Base-by-base conservation (phyloP, 345 rosid genomes). In the Draba incana region DNA sequence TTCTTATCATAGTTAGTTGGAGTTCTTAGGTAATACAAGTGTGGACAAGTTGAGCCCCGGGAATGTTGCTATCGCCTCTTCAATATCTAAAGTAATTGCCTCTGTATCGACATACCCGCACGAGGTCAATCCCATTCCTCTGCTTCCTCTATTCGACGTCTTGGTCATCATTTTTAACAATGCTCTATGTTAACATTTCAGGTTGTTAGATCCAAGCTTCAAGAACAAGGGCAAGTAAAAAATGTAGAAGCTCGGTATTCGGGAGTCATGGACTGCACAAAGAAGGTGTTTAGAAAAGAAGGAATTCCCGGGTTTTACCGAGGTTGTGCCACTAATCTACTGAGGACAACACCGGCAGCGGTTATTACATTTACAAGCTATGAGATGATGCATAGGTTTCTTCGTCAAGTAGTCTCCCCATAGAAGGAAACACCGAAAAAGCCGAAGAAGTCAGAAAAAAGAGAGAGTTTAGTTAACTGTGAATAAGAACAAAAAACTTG, bases 261-360 rank as follows among this genome's bases (percentile, higher is more conserved):
- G 1, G 88, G 93, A 1, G 84, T 84, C 0, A 39, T 82, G 42
- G 97, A 87, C 70, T 89, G 91, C 61, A 48, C 85, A 25, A 87
- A 75, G 81, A 83, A 35, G 10, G 39, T 35, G 39, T 79, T 81
- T 60, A 68, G 2, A 23, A 81, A 80, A 74, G 86, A 89, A 70
- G 85, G 88, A 43, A 16, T 84, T 33, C 71, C 75, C 5, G 85
- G 88, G 8, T 84, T 84, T 72, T 84, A 86, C 69, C 88, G 92
- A n/a, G 92, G 92, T 24, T 86, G 84, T 59, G 92, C 82, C 5
- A 84, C 92, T 9, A 86, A 84, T 57, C 75, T 84, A 14, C 14
- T 86, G 65, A 78, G 89, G 79, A 35, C 39, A 35, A 35, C 39
- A 8, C 39, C 39, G 10, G 10, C 39, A 35, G 39, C 39, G 3